Evolutionary conservation across 202 grass and related monocot genomes (phyloP).

Genomic region (Eragrostis tef): DNA sequence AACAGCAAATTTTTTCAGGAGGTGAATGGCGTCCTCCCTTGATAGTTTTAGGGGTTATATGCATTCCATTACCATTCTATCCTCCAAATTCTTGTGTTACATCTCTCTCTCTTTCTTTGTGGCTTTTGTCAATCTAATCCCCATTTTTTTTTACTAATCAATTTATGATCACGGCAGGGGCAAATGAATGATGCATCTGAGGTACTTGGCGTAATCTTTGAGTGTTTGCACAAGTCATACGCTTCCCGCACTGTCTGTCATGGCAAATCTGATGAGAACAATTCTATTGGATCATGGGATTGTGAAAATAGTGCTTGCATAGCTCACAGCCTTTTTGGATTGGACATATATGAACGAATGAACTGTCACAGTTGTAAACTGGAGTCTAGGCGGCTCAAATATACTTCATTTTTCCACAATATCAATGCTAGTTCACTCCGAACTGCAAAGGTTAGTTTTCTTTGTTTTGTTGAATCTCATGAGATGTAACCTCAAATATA

Average conservation of each 20-base stretch:
- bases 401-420: slow-evolving; percentile 96
- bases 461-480: slow-evolving; percentile 45
- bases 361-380: slow-evolving; percentile 79
- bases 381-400: slow-evolving; percentile 84
- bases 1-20: slow-evolving; percentile 97
- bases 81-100: slow-evolving; percentile 5
- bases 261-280: slow-evolving; percentile 55
- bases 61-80: no score
- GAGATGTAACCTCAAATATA: neutral
- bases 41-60: slow-evolving; percentile 14
- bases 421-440: slow-evolving; percentile 95
- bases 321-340: slow-evolving; percentile 86
- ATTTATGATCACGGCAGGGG: slow-evolving; percentile 57
- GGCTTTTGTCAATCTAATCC: neutral
- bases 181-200: slow-evolving; percentile 99
- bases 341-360: slow-evolving; percentile 88
- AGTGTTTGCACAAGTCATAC: slow-evolving; percentile 88
- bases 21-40: slow-evolving; percentile 53
- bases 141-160: slow-evolving; percentile 10
- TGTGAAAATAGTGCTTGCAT: slow-evolving; percentile 83
- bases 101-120: slow-evolving; percentile 32
- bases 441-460: slow-evolving; percentile 70
- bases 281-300: slow-evolving; percentile 81
- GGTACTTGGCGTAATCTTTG: slow-evolving; percentile 90
- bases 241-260: slow-evolving; percentile 54